Conservation (phyloP, 108 stramenopile species). For the Stephanodiscus minutulus region DNA sequence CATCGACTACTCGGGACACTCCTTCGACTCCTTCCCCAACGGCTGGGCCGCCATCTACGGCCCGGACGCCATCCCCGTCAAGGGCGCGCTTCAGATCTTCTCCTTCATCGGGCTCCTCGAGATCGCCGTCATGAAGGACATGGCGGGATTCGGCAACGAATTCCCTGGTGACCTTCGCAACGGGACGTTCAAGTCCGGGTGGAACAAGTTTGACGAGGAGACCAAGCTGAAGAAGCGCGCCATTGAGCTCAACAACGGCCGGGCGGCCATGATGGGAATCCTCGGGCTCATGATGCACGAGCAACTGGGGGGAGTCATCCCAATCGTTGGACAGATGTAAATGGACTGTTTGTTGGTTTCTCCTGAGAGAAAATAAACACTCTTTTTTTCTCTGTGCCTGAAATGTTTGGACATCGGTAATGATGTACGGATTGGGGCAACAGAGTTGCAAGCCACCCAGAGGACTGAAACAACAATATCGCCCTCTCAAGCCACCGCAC, state of each 20-base stretch:
- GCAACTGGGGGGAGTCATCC: conserved; percentile 53
- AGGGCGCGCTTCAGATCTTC: conserved; percentile 34
- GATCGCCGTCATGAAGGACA: conserved; percentile 68
- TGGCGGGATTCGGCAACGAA: conserved; percentile 50
- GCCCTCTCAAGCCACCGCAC: background rate
- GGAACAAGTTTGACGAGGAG: conserved; percentile 63
- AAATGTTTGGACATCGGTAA: no score
- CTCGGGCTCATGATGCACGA: conserved; percentile 75
- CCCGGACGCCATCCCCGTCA: conserved; percentile 28
- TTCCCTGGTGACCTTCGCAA: conserved; percentile 76
- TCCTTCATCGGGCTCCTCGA: conserved; percentile 35
- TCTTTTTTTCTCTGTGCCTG: no score
- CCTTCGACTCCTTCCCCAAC: conserved; percentile 68
- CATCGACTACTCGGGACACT: conserved; percentile 55
- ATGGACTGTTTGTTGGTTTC: no score
- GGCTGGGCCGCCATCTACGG: conserved; percentile 49
- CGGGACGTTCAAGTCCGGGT: conserved; percentile 64
- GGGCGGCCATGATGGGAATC: conserved; percentile 85
- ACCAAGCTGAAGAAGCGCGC: conserved; percentile 73
- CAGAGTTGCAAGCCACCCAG: no score
- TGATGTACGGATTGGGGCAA: no score
- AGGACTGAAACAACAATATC: background rate
- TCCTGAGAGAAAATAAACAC: no score
- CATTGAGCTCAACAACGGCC: conserved; percentile 52
- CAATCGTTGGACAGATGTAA: conserved; percentile 3